phyloP scores from a whole-genome alignment of 2,329 filamentous ascomycete species.

The Epichloe hybrida region DNA sequence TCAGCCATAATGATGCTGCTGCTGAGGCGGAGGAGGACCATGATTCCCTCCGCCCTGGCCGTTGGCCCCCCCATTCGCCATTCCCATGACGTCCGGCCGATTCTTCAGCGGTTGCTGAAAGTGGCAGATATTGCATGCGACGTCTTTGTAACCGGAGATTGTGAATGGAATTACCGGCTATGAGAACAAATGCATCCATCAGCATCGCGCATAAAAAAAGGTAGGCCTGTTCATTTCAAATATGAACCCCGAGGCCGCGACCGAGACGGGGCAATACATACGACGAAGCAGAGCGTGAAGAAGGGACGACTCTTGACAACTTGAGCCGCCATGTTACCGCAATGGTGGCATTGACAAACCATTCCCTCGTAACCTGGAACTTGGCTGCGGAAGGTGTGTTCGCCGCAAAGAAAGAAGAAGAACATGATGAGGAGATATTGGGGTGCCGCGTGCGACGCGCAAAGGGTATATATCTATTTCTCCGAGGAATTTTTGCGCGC shows the following conservation, averaged over 20 bases:
- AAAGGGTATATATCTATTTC: no score
- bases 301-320: slow-evolving; percentile 54
- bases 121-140: slow-evolving; percentile 63
- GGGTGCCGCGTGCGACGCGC: no score
- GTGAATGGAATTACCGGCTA: slow-evolving; percentile 61
- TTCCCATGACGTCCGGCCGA: slow-evolving; percentile 40
- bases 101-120: slow-evolving; percentile 55
- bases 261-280: slow-evolving; percentile 21
- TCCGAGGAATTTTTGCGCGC: no score
- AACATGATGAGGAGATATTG: slow-evolving; percentile 29
- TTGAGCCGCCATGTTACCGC: slow-evolving; percentile 47
- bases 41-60: slow-evolving; percentile 15
- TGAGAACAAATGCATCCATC: not conserved
- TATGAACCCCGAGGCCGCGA: no score
- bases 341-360: slow-evolving; percentile 51
- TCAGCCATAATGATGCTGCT: slow-evolving; percentile 6
- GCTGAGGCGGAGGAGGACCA: slow-evolving; percentile 14
- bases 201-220: not conserved
- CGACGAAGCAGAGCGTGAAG: slow-evolving; percentile 71
- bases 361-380: slow-evolving; percentile 48
- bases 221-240: no score
- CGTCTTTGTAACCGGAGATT: slow-evolving; percentile 52
- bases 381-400: slow-evolving; percentile 46
- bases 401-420: slow-evolving; percentile 48
- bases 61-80: slow-evolving; percentile 28